Base-by-base conservation (phyloP, 441 rosid genomes). In the Eutrema salsugineum region DNA sequence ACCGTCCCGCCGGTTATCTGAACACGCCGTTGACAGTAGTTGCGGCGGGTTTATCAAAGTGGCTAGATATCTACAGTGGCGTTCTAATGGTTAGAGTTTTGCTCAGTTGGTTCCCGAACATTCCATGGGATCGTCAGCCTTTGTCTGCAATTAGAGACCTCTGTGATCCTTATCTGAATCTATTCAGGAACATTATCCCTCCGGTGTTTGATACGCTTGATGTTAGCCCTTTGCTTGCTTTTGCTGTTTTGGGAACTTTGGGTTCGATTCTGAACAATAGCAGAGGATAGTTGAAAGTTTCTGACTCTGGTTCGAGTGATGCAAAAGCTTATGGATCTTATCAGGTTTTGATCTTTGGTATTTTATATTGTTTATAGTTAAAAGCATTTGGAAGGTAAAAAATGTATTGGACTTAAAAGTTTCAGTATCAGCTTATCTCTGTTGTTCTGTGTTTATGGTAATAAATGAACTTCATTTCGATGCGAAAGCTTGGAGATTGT, bases 31-130 rank as follows among this genome's bases (percentile, higher is more conserved):
- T 91, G 80, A 89, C 96, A 2, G 94, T 91, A 38, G 97, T 87
- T 6, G 96, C 91, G 0, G 89, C 97, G 2, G 96, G 97, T 1
- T 32, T 91, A 77, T 83, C 93, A 12, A 91, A 88, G 70, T 91
- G 97, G 97, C 86, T 91, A 0, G 94, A 93, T 49, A 86, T 91
- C 11, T 89, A 91, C 85, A 91, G 94, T 17, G 94, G 91, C 66
- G 96, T 89, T 48, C 68, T 94, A 76, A 80, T 89, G 96, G 90
- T 94, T 42, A 83, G 96, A 84, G 98, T 91, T 48, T 81, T 94
- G 77, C 91, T 91, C 6, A 88, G 97, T 75, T 93, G 96, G 98
- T 93, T 93, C 77, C 97, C 96, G 0, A 93, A 93, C 68, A 87
- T 88, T 5, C 96, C 94, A 1, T 91, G 93, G 97, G 95, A 94